Base-by-base conservation (phyloP, 208 protist species). In the Trypanosoma caninum region DNA sequence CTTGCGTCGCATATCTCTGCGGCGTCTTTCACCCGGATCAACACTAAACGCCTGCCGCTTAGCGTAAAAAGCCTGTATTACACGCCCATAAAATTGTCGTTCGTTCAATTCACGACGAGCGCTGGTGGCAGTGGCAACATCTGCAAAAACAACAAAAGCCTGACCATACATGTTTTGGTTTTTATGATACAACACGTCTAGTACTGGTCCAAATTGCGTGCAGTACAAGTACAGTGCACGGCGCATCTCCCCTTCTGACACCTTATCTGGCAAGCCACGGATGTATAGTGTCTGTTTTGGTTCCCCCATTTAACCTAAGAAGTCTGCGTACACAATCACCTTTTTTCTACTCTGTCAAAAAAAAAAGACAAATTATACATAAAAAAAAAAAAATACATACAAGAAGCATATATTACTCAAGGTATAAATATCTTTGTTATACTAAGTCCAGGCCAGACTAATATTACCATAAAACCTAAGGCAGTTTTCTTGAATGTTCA, bases 201-300 rank as follows among this genome's bases (percentile, higher is more conserved):
- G 59, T 18, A 94, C 82, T 30, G 88, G 88, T 9, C 88, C 88
- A 57, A 85, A 94, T 40, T 92, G 88, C 0, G 88, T 91, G 71
- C 88, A 94, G 61, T 86, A 85, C 5, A 91, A 65, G 53, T 94
- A 94, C 10, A 94, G 63, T 2, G 80, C 82, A 13, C 84, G 74
- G 10, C 78, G 73, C 54, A 94, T 74, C 59, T 89, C 84, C 14
- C 80, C 76, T 16, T 78, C 72, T 2, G 84, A 90, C 14, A 78
- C 59, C 58, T 94, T 94, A 62, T 94, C 88, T 3, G 88, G 88
- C 14, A 94, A 53, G 4, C 83, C 83, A 23, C 76, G 65, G n/a
- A 94, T 87, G 59, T 94, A 94, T 6, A 94, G 60, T 28, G 84
- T 91, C 57, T 88, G 80, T 58, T 91, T 88, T n/a, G 87, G 83